Evolutionary conservation across 2,329 filamentous ascomycete genomes (phyloP).

Genomic region (Tolypocladium tundrense): DNA sequence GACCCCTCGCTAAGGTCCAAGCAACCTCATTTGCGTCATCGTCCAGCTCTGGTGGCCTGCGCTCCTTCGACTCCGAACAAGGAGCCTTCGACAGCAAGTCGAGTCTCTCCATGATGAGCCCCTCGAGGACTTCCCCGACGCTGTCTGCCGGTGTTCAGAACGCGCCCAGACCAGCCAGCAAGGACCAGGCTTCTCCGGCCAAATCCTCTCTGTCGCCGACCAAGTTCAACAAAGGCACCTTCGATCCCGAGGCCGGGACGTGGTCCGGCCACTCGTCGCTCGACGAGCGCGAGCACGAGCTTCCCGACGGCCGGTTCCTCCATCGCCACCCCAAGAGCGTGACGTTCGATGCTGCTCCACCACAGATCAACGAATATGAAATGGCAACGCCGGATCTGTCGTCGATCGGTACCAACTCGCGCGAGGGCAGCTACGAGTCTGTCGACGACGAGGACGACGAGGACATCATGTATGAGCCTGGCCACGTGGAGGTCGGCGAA

Average conservation of each 20-base stretch:
- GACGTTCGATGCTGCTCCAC: conserved; percentile 88
- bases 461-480: conserved; percentile 47
- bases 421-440: conserved; percentile 88
- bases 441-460: conserved; percentile 65
- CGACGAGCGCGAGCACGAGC: conserved; percentile 44
- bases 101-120: conserved; percentile 22
- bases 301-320: conserved; percentile 55
- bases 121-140: conserved; percentile 10
- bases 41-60: conserved; percentile 41
- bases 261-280: conserved; percentile 58
- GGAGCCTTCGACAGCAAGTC: conserved; percentile 37
- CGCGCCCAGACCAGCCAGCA: conserved; percentile 47
- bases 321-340: conserved; percentile 92
- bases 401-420: conserved; percentile 77
- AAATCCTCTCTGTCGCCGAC: conserved; percentile 77
- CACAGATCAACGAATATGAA: conserved; percentile 95
- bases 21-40: conserved; percentile 59
- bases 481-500: conserved; percentile 37
- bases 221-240: conserved; percentile 57
- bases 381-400: conserved; percentile 97
- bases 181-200: conserved; percentile 65
- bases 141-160: conserved; percentile 8
- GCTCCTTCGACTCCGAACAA: conserved; percentile 34
- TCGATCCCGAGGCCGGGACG: conserved; percentile 57
- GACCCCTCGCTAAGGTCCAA: conserved; percentile 69